Evolutionary conservation across 2,329 filamentous ascomycete species (phyloP).

Genomic region (Penicillium sumatraense): DNA sequence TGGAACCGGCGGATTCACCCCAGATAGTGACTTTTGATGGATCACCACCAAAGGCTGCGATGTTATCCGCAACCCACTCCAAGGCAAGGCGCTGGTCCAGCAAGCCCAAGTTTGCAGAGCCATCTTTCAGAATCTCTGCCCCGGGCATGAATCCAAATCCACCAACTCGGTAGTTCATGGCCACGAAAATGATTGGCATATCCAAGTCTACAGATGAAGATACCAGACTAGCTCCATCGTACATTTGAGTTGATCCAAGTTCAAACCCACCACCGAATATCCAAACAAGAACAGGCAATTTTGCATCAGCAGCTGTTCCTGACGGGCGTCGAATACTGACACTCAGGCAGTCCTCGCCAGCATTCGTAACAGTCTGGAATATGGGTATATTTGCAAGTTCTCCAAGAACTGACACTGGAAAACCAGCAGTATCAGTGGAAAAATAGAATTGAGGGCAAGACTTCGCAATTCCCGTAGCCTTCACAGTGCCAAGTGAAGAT

Average conservation of each 20-base stretch:
- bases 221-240: constrained; percentile 41
- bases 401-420: constrained; percentile 53
- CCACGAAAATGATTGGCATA: constrained; percentile 74
- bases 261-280: constrained; percentile 67
- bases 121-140: constrained; percentile 68
- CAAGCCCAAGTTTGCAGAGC: constrained; percentile 71
- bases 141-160: constrained; percentile 77
- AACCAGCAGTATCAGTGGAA: constrained; percentile 51
- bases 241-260: constrained; percentile 52
- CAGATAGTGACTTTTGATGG: constrained; percentile 78
- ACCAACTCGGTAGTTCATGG: constrained; percentile 76
- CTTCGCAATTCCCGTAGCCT: constrained; percentile 61
- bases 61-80: constrained; percentile 79
- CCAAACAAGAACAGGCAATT: constrained; percentile 71
- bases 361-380: constrained; percentile 59
- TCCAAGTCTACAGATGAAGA: constrained; percentile 49
- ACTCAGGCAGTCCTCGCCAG: constrained; percentile 68
- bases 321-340: constrained; percentile 64
- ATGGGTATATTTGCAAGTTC: constrained; percentile 60
- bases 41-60: constrained; percentile 77
- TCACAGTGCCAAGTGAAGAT: constrained; percentile 61
- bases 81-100: constrained; percentile 74
- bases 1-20: constrained; percentile 73
- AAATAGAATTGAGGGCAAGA: constrained; percentile 76
- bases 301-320: constrained; percentile 58